Conservation (phyloP, 1,139 yeast genomes). For the Wickerhamiella pararugosa region DNA sequence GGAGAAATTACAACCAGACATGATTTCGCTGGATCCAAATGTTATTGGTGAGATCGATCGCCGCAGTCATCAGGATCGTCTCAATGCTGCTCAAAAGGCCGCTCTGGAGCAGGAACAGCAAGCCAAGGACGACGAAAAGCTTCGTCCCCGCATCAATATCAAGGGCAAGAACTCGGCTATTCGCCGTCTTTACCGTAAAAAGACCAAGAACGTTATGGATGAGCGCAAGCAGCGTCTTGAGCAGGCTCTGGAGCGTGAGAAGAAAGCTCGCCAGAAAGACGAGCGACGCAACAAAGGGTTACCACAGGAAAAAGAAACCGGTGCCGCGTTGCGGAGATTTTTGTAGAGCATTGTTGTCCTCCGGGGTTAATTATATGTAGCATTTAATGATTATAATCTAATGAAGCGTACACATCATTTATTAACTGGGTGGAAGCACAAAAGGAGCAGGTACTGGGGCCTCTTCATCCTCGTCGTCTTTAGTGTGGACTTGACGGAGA, state of each 20-base stretch:
- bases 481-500: constrained; percentile 54
- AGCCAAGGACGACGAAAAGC: constrained; percentile 26
- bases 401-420: no score
- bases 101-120: constrained; percentile 26
- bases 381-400: no score
- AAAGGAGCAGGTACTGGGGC: constrained; percentile 92
- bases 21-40: constrained; percentile 81
- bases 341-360: constrained; percentile 4
- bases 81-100: constrained; percentile 41
- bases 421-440: background rate
- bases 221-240: constrained; percentile 78
- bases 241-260: constrained; percentile 57
- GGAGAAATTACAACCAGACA: constrained; percentile 83
- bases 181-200: constrained; percentile 69
- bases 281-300: constrained; percentile 10
- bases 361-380: no score
- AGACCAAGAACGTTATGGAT: constrained; percentile 73
- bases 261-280: constrained; percentile 49
- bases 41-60: constrained; percentile 75
- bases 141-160: constrained; percentile 28
- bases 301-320: constrained; percentile 13
- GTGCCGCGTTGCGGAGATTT: constrained; percentile 16
- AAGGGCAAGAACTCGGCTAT: constrained; percentile 73
- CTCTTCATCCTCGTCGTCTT: constrained; percentile 30
- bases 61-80: constrained; percentile 46